phyloP scores from a whole-genome alignment of 2,329 filamentous ascomycete genomes.

The Hortaea sp. region DNA sequence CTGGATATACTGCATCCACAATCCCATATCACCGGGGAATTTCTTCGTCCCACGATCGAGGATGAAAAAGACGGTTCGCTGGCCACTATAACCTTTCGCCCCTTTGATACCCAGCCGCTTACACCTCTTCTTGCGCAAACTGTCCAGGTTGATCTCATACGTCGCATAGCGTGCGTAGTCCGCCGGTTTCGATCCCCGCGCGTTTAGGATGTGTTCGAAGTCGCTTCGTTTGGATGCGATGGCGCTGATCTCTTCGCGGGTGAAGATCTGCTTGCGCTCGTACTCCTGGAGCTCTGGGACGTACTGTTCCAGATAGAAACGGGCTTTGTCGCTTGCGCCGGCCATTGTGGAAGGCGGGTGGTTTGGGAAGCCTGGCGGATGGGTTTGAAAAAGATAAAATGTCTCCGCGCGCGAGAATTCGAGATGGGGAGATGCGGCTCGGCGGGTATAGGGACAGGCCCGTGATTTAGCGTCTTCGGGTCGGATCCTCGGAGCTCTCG shows the following conservation, averaged over 20 bases:
- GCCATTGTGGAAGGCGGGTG: constrained; percentile 48
- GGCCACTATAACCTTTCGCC: constrained; percentile 56
- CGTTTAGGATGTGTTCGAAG: constrained; percentile 83
- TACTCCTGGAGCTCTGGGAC: constrained; percentile 89
- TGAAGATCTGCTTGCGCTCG: constrained; percentile 85
- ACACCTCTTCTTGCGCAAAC: constrained; percentile 71
- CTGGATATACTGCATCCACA: constrained; percentile 87
- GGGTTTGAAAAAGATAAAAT: not conserved
- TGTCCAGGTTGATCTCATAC: constrained; percentile 58
- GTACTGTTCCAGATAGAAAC: constrained; percentile 86
- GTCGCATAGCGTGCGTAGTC: constrained; percentile 80
- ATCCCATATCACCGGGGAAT: constrained; percentile 66
- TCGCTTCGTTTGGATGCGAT: constrained; percentile 86
- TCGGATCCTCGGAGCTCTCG: not conserved
- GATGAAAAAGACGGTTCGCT: constrained; percentile 77
- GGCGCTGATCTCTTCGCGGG: constrained; percentile 76
- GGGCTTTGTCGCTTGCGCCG: constrained; percentile 81
- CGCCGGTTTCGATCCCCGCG: constrained; percentile 61
- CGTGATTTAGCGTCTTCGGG: not conserved
- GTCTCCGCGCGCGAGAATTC: constrained; percentile 1
- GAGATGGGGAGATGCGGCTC: constrained; percentile 1
- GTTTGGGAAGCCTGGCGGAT: not conserved
- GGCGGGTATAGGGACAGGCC: not conserved
- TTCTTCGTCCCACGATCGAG: constrained; percentile 78
- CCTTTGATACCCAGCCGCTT: constrained; percentile 68